Conservation (phyloP, 306 rosid species). For the Cicer bijugum region DNA sequence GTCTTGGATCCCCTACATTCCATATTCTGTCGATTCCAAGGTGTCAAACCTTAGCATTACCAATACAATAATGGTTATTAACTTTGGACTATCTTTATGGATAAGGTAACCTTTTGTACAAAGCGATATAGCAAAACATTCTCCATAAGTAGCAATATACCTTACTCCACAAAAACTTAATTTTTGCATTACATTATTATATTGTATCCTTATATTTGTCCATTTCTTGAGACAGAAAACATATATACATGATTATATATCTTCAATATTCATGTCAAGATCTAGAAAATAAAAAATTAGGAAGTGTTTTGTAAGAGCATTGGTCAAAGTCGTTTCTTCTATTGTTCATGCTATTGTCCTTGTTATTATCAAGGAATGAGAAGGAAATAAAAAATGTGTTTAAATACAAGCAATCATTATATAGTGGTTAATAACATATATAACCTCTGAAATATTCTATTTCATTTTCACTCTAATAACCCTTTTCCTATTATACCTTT, state of each 20-base stretch:
- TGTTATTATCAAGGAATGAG: neutral
- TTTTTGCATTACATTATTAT: slow-evolving; percentile 14
- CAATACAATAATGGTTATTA: neutral
- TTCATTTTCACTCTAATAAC: slow-evolving; percentile 34
- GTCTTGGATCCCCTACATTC: slow-evolving; percentile 54
- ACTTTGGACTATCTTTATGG: slow-evolving; percentile 45
- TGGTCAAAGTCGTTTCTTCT: no score
- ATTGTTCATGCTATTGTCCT: no score
- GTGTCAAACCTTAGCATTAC: slow-evolving; percentile 35
- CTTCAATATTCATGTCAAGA: slow-evolving; percentile 1
- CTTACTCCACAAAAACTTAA: slow-evolving; percentile 42
- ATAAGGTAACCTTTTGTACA: slow-evolving; percentile 46
- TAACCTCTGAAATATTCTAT: slow-evolving; percentile 19
- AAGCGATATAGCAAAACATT: slow-evolving; percentile 49
- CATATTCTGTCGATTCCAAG: slow-evolving; percentile 54
- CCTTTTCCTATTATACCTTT: slow-evolving; percentile 47
- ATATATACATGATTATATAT: neutral
- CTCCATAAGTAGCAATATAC: slow-evolving; percentile 50
- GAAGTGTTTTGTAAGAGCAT: neutral
- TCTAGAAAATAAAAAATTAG: neutral
- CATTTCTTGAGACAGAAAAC: slow-evolving; percentile 2
- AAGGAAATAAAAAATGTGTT: slow-evolving; percentile 12
- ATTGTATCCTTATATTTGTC: neutral
- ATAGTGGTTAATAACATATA: slow-evolving; percentile 20
- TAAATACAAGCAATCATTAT: neutral